Evolutionary conservation across 805 yeast species (phyloP).

Genomic region (Suhomyces tanzawaensis): DNA sequence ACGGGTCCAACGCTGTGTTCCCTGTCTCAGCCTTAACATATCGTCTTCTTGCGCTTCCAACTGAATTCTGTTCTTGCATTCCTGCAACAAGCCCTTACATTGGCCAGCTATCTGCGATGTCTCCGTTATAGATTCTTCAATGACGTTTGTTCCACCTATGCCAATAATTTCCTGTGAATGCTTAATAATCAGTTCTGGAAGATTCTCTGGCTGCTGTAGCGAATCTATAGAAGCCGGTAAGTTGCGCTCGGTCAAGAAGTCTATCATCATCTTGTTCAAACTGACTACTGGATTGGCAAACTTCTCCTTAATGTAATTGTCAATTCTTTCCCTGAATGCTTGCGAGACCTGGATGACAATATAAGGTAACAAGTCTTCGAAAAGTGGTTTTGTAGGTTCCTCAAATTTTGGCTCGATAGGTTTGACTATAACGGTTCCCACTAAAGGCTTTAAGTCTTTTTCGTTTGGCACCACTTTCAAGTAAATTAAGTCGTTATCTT

Average conservation of each 20-base stretch:
- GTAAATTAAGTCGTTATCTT: slow-evolving; percentile 81
- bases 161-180: slow-evolving; percentile 54
- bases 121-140: slow-evolving; percentile 45
- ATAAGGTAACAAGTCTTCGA: slow-evolving; percentile 58
- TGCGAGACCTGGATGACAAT: slow-evolving; percentile 61
- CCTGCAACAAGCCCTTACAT: slow-evolving; percentile 42
- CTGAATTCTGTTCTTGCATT: slow-evolving; percentile 43
- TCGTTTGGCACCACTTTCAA: slow-evolving; percentile 58
- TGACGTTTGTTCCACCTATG: slow-evolving; percentile 48
- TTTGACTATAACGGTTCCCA: slow-evolving; percentile 57
- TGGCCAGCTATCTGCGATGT: slow-evolving; percentile 43
- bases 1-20: slow-evolving; percentile 55
- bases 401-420: slow-evolving; percentile 31
- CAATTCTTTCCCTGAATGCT: slow-evolving; percentile 67
- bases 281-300: slow-evolving; percentile 46
- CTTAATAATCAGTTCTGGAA: slow-evolving; percentile 57
- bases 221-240: slow-evolving; percentile 65
- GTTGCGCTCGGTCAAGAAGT: slow-evolving; percentile 46
- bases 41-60: slow-evolving; percentile 58
- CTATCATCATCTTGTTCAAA: slow-evolving; percentile 43
- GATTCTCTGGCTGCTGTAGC: slow-evolving; percentile 50
- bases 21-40: slow-evolving; percentile 43
- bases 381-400: slow-evolving; percentile 18
- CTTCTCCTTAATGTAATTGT: slow-evolving; percentile 47
- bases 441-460: slow-evolving; percentile 38